Evolutionary conservation across 345 rosid genomes (phyloP).

Genomic region (Salix dunnii): DNA sequence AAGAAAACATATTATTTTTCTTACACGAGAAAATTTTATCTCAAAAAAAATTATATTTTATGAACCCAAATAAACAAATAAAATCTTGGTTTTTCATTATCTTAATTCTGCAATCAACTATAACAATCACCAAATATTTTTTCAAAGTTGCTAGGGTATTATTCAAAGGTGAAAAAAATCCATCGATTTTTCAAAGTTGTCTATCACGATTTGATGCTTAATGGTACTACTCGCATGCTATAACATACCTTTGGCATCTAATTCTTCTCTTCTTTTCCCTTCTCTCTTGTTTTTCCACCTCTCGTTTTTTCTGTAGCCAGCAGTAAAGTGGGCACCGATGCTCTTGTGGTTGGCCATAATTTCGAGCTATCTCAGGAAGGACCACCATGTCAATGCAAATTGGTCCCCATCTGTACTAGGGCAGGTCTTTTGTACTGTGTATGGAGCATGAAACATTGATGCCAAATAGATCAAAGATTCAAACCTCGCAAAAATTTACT

Average conservation of each 20-base stretch:
- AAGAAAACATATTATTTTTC: too few species aligned
- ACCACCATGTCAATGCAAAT: conserved; percentile 13
- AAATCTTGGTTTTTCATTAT: too few species aligned
- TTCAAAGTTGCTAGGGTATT: conserved; percentile 7
- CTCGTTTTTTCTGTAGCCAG: conserved; percentile 18
- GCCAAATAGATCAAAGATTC: background rate
- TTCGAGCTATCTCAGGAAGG: conserved; percentile 14
- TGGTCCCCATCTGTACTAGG: conserved; percentile 14
- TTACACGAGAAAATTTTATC: too few species aligned
- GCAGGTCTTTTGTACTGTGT: background rate
- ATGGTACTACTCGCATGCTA: background rate
- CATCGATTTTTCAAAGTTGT: background rate
- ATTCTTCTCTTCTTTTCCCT: conserved; percentile 12
- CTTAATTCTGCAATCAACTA: background rate
- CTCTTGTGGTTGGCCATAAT: background rate
- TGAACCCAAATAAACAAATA: too few species aligned
- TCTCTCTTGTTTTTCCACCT: background rate
- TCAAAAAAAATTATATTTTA: too few species aligned
- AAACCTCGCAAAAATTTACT: background rate
- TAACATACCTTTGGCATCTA: conserved; percentile 22
- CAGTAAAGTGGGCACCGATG: conserved; percentile 33
- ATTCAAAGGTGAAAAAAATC: conserved; percentile 16
- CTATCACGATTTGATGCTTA: background rate
- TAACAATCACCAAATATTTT: too few species aligned
- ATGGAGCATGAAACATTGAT: background rate